These are phyloP conservation scores for Fraxinus nigra DNA, from an alignment of 305 asterid species.

Conservation along the genomic window DNA sequence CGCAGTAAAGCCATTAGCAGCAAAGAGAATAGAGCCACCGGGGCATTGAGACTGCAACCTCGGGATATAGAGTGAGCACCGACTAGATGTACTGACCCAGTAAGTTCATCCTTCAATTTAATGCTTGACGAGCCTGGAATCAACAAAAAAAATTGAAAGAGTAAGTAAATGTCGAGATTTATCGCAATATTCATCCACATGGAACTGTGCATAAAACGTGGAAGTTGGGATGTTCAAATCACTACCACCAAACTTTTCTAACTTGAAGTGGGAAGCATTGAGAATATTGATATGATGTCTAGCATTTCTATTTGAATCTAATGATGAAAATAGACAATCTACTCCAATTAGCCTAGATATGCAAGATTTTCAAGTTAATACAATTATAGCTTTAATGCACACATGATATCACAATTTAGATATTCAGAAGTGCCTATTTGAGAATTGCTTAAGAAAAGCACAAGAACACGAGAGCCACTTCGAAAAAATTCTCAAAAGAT, in stretches of 20 bases:
- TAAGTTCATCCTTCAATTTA: conserved; percentile 84
- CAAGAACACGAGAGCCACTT: background rate
- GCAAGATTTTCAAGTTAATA: background rate
- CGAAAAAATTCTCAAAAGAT: background rate
- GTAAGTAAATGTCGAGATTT: background rate
- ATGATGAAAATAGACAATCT: background rate
- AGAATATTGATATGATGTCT: background rate
- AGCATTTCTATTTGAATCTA: background rate
- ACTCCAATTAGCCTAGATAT: background rate
- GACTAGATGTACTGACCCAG: conserved; percentile 94
- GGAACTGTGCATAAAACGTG: background rate
- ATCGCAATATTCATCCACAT: background rate
- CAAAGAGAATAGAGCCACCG: conserved; percentile 33
- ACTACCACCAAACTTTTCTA: background rate
- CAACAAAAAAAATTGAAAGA: conserved; percentile 14
- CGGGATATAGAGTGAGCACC: conserved; percentile 78
- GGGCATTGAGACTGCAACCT: conserved; percentile 34
- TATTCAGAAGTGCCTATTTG: background rate
- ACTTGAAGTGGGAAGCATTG: background rate
- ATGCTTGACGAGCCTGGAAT: conserved; percentile 91
- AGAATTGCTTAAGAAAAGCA: background rate
- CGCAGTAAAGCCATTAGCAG: conserved; percentile 46
- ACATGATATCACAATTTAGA: background rate
- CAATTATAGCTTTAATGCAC: background rate
- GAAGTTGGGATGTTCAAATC: background rate